Base-by-base conservation (phyloP, 345 rosid genomes). In the Eucalyptus marginata region DNA sequence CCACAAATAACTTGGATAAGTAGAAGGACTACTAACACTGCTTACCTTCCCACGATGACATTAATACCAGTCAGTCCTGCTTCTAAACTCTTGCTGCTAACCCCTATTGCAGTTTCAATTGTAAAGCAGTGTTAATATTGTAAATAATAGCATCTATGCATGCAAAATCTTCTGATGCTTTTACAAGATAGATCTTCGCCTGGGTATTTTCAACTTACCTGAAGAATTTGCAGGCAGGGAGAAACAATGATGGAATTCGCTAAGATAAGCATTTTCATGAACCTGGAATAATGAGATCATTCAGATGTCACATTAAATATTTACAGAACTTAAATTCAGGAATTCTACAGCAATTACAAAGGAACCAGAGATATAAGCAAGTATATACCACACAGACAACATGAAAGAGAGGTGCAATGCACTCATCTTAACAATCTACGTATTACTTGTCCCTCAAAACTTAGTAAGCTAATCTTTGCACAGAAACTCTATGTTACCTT, bases 241-340 rank as follows among this genome's bases (percentile, higher is more conserved):
- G 93, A 95, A 98, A 92, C 99, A 98, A 89, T 98, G 99, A 93
- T 98, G 99, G 88, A 94, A 98, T 80, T 95, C 95, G 85, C 98
- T 98, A 66, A 93, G 93, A 91, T 98, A 97, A 84, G 99, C 98
- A 94, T 98, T 98, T 93, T 97, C 99, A 76, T 96, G 99, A 93
- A 98, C 96, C 99, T 96, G 96, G 86, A 92, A 90, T 14, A 84
- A 87, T 88, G 43, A 87, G 33, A 43, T 36, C 33, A 40, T 43
- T 87, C 49, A 59, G 79, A 62, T 87, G 52, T 56, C 31, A 56
- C 29, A 76, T 76, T 76, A 40, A 6, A 29, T 9, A 58, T 29
- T 87, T 62, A 14, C 80, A 24, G 36, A 87, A 40, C 46, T 40
- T 43, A 87, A 44, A 40, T 54, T 76, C 47, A 76, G 47, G 84